A percentile compares a stretch with the other conserved stretches of the same genome.
Evolutionary conservation across 768 basidiomycete genomes (phyloP).

Genomic region (Pleurotus ostreatus): DNA sequence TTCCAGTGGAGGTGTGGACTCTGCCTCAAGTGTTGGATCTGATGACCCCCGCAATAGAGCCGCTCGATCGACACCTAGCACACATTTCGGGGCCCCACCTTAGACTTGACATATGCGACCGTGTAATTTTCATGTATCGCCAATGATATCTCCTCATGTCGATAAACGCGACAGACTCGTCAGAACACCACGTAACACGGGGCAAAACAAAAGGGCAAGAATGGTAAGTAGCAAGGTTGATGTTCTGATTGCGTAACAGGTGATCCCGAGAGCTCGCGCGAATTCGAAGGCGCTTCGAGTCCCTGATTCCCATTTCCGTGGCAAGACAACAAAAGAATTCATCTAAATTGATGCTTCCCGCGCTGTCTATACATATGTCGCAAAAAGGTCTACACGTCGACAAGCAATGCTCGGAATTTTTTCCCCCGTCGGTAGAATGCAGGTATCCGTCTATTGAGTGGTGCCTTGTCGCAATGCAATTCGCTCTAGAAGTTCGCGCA

Average conservation of each 20-base stretch:
- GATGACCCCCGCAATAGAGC: constrained; percentile 3
- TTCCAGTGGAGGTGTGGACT: background rate
- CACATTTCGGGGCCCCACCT: constrained; percentile 1
- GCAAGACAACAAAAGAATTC: constrained; percentile 6
- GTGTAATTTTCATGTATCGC: background rate
- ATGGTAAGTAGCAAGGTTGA: background rate
- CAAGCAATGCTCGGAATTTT: constrained; percentile 1
- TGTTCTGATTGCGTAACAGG: background rate
- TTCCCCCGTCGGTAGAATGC: background rate
- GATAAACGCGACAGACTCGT: background rate
- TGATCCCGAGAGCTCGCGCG: constrained; percentile 8
- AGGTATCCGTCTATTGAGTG: constrained; percentile 3
- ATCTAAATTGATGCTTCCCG: constrained; percentile 1
- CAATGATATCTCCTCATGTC: constrained; percentile 4
- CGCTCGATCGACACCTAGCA: constrained; percentile 6
- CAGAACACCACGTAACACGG: background rate
- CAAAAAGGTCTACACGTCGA: constrained; percentile 3
- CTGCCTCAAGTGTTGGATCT: background rate
- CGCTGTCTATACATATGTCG: constrained; percentile 4
- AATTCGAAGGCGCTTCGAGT: constrained; percentile 8
- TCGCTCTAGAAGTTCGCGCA: background rate
- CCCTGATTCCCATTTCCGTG: constrained; percentile 7
- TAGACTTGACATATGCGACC: background rate
- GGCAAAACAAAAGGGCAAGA: background rate
- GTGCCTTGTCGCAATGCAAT: background rate